These are phyloP conservation scores for Penstemon davidsonii DNA, from an alignment of 257 asterid species.

Conservation along the genomic window DNA sequence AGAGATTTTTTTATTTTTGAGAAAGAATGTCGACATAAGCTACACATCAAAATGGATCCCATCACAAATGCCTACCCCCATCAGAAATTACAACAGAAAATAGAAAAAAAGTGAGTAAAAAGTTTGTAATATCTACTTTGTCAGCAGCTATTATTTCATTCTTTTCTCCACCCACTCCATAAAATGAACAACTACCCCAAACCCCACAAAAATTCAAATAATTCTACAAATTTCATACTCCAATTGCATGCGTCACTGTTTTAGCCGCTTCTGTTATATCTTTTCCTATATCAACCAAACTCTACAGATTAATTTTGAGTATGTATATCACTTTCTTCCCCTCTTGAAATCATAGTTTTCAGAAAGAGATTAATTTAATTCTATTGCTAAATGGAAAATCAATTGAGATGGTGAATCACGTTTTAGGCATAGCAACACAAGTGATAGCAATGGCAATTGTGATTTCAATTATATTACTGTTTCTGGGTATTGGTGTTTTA, in stretches of 20 bases:
- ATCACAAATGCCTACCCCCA: not conserved
- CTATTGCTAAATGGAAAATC: constrained; percentile 4
- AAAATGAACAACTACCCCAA: constrained; percentile 18
- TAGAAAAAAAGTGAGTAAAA: not conserved
- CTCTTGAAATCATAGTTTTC: not conserved
- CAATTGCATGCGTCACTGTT: constrained; percentile 2
- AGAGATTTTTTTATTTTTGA: too few relatives aligned
- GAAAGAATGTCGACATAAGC: not conserved
- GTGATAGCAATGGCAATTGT: constrained; percentile 47
- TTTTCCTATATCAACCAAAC: constrained; percentile 18
- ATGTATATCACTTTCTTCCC: too few relatives aligned
- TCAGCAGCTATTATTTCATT: constrained; percentile 7
- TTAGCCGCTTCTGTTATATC: constrained; percentile 27
- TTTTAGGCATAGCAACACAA: constrained; percentile 31
- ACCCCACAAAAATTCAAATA: constrained; percentile 31
- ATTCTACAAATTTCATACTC: constrained; percentile 9
- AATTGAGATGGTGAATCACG: constrained; percentile 31
- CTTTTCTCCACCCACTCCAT: constrained; percentile 56
- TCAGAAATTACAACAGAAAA: constrained; percentile 5
- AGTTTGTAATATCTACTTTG: constrained; percentile 5
- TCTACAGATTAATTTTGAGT: not conserved
- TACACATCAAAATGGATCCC: not conserved
- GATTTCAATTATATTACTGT: constrained; percentile 47
- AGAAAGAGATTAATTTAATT: not conserved
- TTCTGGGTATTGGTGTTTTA: constrained; percentile 46